Conservation (phyloP, 2,329 filamentous ascomycete species). For the Shiraia sp. region DNA sequence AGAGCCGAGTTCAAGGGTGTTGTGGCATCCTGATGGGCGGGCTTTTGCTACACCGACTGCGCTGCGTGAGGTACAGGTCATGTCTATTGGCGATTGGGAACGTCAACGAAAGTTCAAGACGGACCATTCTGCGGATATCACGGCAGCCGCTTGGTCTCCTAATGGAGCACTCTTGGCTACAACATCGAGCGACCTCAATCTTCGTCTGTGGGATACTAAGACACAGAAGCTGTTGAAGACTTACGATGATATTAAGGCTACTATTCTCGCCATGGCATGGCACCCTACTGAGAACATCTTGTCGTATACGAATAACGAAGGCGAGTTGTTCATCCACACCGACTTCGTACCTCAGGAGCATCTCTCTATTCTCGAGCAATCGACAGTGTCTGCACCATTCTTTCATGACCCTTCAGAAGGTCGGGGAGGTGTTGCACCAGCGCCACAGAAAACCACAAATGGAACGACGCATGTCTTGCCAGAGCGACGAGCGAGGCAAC, state of each 20-base stretch:
- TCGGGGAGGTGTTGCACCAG: slow-evolving; percentile 66
- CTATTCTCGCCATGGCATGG: slow-evolving; percentile 86
- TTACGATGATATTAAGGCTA: slow-evolving; percentile 70
- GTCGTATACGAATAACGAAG: slow-evolving; percentile 90
- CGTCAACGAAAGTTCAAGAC: slow-evolving; percentile 78
- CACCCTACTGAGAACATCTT: slow-evolving; percentile 86
- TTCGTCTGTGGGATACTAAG: slow-evolving; percentile 86
- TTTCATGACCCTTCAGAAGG: slow-evolving; percentile 79
- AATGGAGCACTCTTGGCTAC: slow-evolving; percentile 85
- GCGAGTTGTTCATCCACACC: slow-evolving; percentile 88
- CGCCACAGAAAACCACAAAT: slow-evolving; percentile 54
- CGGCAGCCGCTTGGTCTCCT: slow-evolving; percentile 87
- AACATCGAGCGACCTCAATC: slow-evolving; percentile 61
- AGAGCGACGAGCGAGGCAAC: slow-evolving; percentile 56
- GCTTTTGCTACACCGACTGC: slow-evolving; percentile 86
- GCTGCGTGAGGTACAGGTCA: slow-evolving; percentile 76
- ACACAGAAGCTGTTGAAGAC: slow-evolving; percentile 80
- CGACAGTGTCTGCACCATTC: slow-evolving; percentile 77
- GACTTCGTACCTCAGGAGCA: slow-evolving; percentile 62
- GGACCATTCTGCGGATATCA: slow-evolving; percentile 83
- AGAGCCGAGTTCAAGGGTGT: slow-evolving; percentile 72
- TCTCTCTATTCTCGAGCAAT: slow-evolving; percentile 53
- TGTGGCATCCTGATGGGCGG: slow-evolving; percentile 93
- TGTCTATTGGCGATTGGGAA: slow-evolving; percentile 90
- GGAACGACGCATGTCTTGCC: slow-evolving; percentile 59